phyloP scores from a whole-genome alignment of 495 filamentous ascomycete genomes.

The Acidiella bohemica region DNA sequence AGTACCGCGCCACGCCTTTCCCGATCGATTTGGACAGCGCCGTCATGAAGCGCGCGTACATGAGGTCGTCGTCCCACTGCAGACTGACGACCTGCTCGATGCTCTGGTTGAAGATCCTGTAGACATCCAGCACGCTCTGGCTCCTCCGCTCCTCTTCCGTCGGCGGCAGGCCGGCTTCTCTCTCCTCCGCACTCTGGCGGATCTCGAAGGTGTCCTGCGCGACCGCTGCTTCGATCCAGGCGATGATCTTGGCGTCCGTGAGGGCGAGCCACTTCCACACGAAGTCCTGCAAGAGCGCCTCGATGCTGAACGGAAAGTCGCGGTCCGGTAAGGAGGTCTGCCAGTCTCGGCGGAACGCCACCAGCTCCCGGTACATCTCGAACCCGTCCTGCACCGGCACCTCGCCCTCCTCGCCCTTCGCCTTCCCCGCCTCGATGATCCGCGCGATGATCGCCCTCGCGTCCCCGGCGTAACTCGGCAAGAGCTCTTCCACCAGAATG shows the following conservation, averaged over 20 bases:
- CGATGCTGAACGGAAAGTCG: constrained; percentile 71
- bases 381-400: constrained; percentile 84
- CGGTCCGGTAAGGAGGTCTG: constrained; percentile 50
- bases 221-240: constrained; percentile 79
- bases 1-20: constrained; percentile 72
- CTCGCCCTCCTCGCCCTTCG: constrained; percentile 45
- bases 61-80: constrained; percentile 84
- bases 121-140: constrained; percentile 84
- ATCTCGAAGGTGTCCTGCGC: constrained; percentile 75
- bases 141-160: constrained; percentile 82
- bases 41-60: constrained; percentile 96
- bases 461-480: constrained; percentile 83
- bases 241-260: constrained; percentile 63
- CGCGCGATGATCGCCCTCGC: constrained; percentile 65
- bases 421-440: constrained; percentile 58
- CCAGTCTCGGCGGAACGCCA: constrained; percentile 70
- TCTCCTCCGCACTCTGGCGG: constrained; percentile 37
- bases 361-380: constrained; percentile 76
- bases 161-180: constrained; percentile 37
- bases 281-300: constrained; percentile 73
- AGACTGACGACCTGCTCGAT: constrained; percentile 74
- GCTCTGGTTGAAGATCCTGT: constrained; percentile 80
- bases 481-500: constrained; percentile 66
- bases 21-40: constrained; percentile 79
- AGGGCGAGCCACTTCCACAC: constrained; percentile 88